Conservation (phyloP, 352 stramenopile genomes). For the Lagenidium giganteum region DNA sequence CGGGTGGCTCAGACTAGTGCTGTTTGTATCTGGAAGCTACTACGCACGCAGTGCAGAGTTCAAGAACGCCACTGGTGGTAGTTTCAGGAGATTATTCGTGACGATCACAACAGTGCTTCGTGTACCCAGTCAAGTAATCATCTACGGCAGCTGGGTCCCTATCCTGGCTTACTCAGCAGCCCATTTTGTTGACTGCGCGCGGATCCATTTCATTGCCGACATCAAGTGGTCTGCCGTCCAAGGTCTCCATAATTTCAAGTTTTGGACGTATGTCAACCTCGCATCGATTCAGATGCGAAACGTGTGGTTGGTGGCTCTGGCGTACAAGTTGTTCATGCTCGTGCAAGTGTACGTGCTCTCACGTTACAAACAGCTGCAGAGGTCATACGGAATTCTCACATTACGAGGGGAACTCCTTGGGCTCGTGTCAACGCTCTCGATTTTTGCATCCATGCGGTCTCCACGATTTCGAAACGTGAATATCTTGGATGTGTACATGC, state of each 20-base stretch:
- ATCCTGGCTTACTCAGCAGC: conserved; percentile 19
- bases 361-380: conserved; percentile 2
- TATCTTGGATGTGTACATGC: not conserved
- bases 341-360: not conserved
- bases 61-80: not conserved
- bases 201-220: conserved; percentile 20
- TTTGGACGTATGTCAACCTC: conserved; percentile 10
- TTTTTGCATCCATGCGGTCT: conserved; percentile 15
- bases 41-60: not conserved
- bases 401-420: conserved; percentile 17
- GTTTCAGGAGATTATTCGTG: not conserved
- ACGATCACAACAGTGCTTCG: conserved; percentile 5
- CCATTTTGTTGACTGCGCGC: conserved; percentile 19
- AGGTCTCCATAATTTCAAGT: conserved; percentile 15
- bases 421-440: conserved; percentile 15
- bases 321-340: conserved; percentile 10
- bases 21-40: conserved; percentile 1
- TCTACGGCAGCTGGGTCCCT: conserved; percentile 24
- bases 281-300: conserved; percentile 34
- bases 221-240: conserved; percentile 15
- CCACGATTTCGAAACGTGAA: conserved; percentile 11
- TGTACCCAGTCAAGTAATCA: conserved; percentile 20
- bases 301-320: conserved; percentile 27
- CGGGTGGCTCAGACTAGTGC: conserved; percentile 11
- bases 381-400: conserved; percentile 11